phyloP scores from a whole-genome alignment of 371 early-diverging fungal species.

The Funneliformis caledonium region DNA sequence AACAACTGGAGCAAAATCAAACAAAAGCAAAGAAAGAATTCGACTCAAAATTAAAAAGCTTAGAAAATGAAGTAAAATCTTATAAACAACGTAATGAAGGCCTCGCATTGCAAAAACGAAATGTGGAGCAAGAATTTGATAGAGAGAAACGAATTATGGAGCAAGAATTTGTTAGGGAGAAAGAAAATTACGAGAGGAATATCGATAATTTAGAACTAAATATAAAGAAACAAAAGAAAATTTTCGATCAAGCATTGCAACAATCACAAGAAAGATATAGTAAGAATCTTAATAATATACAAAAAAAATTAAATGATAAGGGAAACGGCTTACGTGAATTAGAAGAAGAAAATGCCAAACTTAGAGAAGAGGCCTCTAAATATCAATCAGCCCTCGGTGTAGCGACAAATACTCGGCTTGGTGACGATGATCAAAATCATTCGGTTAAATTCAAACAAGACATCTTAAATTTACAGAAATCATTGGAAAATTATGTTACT shows the following conservation, averaged over 20 bases:
- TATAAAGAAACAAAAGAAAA: not conserved
- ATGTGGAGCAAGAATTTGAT: no score
- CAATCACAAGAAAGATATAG: not conserved
- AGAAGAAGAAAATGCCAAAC: not conserved
- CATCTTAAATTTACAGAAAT: conserved; percentile 6
- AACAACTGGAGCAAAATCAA: no score
- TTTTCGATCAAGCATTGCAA: not conserved
- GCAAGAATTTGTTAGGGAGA: no score
- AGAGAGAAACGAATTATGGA: no score
- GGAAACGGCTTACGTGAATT: not conserved
- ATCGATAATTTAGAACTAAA: no score
- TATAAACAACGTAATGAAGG: no score
- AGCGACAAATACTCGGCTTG: conserved; percentile 21
- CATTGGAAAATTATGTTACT: conserved; percentile 9
- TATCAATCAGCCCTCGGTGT: conserved; percentile 37
- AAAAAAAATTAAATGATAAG: not conserved
- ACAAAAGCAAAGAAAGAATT: no score
- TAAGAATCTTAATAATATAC: not conserved
- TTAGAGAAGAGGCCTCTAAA: conserved; percentile 23
- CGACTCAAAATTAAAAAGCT: no score
- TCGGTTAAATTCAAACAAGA: conserved; percentile 21
- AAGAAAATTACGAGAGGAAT: no score
- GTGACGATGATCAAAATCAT: conserved; percentile 26
- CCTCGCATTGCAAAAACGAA: no score
- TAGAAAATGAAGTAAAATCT: no score